A percentile compares a stretch with the other conserved stretches of the same genome.
phyloP scores from a whole-genome alignment of 163 green algal genomes.

The Volvox carteri region DNA sequence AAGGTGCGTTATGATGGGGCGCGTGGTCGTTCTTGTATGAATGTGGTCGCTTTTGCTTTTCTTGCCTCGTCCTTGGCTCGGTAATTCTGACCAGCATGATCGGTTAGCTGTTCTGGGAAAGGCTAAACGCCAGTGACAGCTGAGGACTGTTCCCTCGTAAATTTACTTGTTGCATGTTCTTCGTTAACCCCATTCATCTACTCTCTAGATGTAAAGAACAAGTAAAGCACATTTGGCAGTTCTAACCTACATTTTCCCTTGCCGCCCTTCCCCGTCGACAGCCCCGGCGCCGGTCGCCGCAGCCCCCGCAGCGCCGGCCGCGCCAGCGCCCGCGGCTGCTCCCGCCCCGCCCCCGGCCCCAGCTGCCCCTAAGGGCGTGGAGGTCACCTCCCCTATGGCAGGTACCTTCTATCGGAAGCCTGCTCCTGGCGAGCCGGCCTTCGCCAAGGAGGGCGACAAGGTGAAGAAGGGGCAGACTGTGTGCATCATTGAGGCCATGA shows the following conservation, averaged over 20 bases:
- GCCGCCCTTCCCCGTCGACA: constrained; percentile 49
- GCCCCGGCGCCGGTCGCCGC: constrained; percentile 61
- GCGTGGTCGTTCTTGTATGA: too few species aligned
- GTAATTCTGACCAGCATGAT: too few species aligned
- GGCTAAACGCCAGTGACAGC: too few species aligned
- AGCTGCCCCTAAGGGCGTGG: constrained; percentile 64
- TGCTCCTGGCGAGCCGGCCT: constrained; percentile 89
- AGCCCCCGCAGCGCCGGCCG: constrained; percentile 66
- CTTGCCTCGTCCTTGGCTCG: too few species aligned
- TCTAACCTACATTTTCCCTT: background rate
- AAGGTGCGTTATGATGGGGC: background rate
- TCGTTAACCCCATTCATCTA: too few species aligned
- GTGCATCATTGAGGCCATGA: constrained; percentile 97
- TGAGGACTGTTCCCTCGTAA: too few species aligned
- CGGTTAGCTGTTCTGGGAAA: too few species aligned
- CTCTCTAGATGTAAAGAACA: too few species aligned
- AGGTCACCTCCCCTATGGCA: constrained; percentile 77
- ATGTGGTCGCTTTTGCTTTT: too few species aligned
- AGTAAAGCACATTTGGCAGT: too few species aligned
- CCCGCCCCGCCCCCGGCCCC: constrained; percentile 47
- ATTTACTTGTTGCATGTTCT: too few species aligned
- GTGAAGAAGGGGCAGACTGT: constrained; percentile 95
- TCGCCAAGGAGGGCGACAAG: constrained; percentile 90
- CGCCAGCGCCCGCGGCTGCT: constrained; percentile 66
- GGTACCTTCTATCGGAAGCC: constrained; percentile 86